These are phyloP conservation scores for Pyrenochaeta sp. DNA, from an alignment of 2,329 filamentous ascomycete species.

Conservation along the genomic window DNA sequence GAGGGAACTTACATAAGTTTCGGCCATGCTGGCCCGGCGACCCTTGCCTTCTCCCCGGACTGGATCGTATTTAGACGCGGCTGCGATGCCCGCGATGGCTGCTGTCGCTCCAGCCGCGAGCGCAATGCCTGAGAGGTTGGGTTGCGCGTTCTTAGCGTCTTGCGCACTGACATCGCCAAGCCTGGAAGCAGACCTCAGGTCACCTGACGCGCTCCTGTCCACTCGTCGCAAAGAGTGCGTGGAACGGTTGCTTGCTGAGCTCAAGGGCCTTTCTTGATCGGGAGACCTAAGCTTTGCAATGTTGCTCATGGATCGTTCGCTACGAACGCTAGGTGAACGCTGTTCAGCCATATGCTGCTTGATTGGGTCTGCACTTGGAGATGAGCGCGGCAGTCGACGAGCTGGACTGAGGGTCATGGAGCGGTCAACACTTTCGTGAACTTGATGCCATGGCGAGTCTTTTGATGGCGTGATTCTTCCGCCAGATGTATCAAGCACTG, in stretches of 20 bases:
- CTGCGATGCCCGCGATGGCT: slow-evolving; percentile 55
- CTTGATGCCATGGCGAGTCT: slow-evolving; percentile 53
- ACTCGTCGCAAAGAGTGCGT: slow-evolving; percentile 77
- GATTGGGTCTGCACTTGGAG: slow-evolving; percentile 42
- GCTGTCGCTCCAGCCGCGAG: slow-evolving; percentile 47
- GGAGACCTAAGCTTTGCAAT: slow-evolving; percentile 52
- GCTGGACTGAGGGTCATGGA: slow-evolving; percentile 47
- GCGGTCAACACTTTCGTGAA: slow-evolving; percentile 56
- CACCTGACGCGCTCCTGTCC: slow-evolving; percentile 74
- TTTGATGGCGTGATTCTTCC: slow-evolving; percentile 25
- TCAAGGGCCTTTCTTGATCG: slow-evolving; percentile 67
- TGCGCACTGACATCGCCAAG: slow-evolving; percentile 58
- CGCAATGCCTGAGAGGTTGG: slow-evolving; percentile 41
- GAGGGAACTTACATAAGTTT: slow-evolving; percentile 83
- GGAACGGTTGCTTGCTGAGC: slow-evolving; percentile 64
- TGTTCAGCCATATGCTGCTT: slow-evolving; percentile 47
- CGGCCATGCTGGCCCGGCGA: slow-evolving; percentile 82
- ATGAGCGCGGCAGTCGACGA: slow-evolving; percentile 47
- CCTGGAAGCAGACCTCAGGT: slow-evolving; percentile 75
- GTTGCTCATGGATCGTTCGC: slow-evolving; percentile 55
- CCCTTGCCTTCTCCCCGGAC: slow-evolving; percentile 87
- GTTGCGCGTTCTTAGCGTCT: slow-evolving; percentile 44
- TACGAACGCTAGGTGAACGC: slow-evolving; percentile 52
- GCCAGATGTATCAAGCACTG: slow-evolving; percentile 34
- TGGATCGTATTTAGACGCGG: slow-evolving; percentile 71